Evolutionary conservation across 2,329 filamentous ascomycete species (phyloP).

Genomic region (Aphanocladium album): DNA sequence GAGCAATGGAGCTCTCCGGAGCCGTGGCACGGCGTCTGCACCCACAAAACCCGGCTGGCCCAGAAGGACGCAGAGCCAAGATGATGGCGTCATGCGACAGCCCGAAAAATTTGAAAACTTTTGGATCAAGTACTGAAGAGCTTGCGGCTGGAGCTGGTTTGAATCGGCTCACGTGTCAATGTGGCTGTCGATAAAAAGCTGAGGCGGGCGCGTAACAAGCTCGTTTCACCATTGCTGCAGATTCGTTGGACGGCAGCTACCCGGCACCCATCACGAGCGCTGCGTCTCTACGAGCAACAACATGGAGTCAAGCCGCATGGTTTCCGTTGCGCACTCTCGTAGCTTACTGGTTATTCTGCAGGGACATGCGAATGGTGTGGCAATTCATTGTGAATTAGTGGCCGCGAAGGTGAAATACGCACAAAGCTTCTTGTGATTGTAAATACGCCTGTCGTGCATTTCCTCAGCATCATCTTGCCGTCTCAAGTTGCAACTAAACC

Average conservation of each 20-base stretch:
- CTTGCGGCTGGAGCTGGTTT: neutral
- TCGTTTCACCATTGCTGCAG: conserved; percentile 7
- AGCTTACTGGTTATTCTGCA: neutral
- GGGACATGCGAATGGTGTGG: neutral
- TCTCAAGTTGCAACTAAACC: too few species aligned
- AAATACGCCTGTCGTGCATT: too few species aligned
- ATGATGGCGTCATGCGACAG: neutral
- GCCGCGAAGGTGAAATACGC: too few species aligned
- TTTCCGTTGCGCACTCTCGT: neutral
- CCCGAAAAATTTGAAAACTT: neutral
- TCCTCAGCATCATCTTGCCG: too few species aligned
- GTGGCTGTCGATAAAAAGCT: neutral
- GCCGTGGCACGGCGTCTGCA: neutral
- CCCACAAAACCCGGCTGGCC: neutral
- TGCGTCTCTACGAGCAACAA: neutral
- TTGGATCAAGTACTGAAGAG: neutral
- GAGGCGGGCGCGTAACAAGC: neutral
- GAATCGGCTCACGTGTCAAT: neutral
- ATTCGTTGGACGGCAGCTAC: neutral
- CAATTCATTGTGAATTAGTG: neutral
- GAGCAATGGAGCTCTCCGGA: neutral
- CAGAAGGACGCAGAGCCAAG: neutral
- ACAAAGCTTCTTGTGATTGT: too few species aligned
- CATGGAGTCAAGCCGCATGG: neutral
- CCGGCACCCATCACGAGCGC: neutral